Conservation (phyloP, 495 filamentous ascomycete genomes). For the Immersiella caudata region DNA sequence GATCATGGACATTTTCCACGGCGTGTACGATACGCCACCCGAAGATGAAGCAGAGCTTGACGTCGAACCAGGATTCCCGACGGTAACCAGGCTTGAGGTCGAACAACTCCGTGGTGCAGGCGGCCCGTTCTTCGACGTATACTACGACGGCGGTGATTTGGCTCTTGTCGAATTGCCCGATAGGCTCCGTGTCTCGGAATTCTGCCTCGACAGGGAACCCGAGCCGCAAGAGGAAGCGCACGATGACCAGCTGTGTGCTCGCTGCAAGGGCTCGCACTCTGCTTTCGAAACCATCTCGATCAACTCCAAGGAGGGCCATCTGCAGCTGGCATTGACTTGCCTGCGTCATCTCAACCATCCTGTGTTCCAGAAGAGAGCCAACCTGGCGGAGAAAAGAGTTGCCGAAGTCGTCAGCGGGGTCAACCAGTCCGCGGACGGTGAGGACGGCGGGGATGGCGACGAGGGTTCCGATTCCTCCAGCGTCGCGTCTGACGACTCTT, state of each 20-base stretch:
- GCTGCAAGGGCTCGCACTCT: slow-evolving; percentile 19
- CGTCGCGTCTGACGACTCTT: slow-evolving; percentile 13
- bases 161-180: slow-evolving; percentile 14
- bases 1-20: slow-evolving; percentile 34
- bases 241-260: slow-evolving; percentile 20
- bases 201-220: slow-evolving; percentile 20
- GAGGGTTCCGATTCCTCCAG: neutral
- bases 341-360: slow-evolving; percentile 34
- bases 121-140: slow-evolving; percentile 24
- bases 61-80: slow-evolving; percentile 18
- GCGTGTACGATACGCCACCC: slow-evolving; percentile 16
- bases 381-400: neutral
- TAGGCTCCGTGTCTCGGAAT: slow-evolving; percentile 11
- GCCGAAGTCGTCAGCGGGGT: neutral
- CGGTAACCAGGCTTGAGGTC: slow-evolving; percentile 19
- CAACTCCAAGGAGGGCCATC: slow-evolving; percentile 24
- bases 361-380: slow-evolving; percentile 27
- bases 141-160: slow-evolving; percentile 3
- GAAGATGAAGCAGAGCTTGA: slow-evolving; percentile 1
- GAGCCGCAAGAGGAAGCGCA: slow-evolving; percentile 12
- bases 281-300: slow-evolving; percentile 19
- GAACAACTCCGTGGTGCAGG: slow-evolving; percentile 28
- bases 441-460: neutral
- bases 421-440: neutral
- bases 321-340: slow-evolving; percentile 29